Conservation (phyloP, 768 basidiomycete genomes). For the Pisolithus albus region DNA sequence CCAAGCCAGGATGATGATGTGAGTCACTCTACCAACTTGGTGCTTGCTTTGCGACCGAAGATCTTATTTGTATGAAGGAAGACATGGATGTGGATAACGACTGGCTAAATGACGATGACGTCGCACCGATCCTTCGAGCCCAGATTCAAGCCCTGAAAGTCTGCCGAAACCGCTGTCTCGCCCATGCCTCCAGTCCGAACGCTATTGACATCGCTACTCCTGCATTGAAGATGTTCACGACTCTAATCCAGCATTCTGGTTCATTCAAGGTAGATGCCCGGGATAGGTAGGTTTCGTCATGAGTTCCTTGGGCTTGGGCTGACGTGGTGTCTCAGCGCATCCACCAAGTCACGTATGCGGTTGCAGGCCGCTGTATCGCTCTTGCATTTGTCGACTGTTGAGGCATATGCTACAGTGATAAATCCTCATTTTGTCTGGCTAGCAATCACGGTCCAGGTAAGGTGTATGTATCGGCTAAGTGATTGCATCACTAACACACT, state of each 20-base stretch:
- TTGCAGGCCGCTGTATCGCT: slow-evolving; percentile 77
- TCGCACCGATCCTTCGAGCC: slow-evolving; percentile 53
- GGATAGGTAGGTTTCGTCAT: slow-evolving; percentile 39
- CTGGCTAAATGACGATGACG: slow-evolving; percentile 67
- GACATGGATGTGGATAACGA: slow-evolving; percentile 58
- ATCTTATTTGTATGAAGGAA: slow-evolving; percentile 31
- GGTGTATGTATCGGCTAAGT: slow-evolving; percentile 6
- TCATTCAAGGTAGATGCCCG: slow-evolving; percentile 48
- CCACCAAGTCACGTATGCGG: slow-evolving; percentile 70
- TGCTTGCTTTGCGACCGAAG: background rate
- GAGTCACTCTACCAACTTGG: slow-evolving; percentile 14
- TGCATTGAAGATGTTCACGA: slow-evolving; percentile 67
- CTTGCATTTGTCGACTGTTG: slow-evolving; percentile 64
- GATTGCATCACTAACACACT: slow-evolving; percentile 1
- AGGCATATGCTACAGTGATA: slow-evolving; percentile 51
- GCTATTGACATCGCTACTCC: slow-evolving; percentile 67
- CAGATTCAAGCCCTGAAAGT: slow-evolving; percentile 77
- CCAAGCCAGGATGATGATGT: slow-evolving; percentile 43
- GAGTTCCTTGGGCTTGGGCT: slow-evolving; percentile 1
- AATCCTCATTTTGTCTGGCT: slow-evolving; percentile 57
- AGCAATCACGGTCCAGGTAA: slow-evolving; percentile 71
- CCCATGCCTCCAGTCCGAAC: slow-evolving; percentile 50
- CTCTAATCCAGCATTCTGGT: slow-evolving; percentile 65
- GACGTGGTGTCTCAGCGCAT: slow-evolving; percentile 35
- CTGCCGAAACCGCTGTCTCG: slow-evolving; percentile 71